Evolutionary conservation across 139 green algal genomes (phyloP).

Genomic region (Trebouxia sp.): DNA sequence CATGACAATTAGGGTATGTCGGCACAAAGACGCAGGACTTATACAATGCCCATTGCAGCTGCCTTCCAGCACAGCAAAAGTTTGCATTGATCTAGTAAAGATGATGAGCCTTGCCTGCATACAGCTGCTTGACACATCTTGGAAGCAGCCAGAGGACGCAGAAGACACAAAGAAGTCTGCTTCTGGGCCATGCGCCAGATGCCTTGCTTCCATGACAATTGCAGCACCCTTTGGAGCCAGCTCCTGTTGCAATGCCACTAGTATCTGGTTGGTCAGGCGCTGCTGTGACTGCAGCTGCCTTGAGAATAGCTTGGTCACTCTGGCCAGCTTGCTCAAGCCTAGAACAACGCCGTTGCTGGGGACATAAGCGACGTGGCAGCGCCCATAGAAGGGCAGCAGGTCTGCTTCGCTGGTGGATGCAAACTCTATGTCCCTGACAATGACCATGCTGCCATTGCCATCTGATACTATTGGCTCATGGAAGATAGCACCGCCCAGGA

Average conservation of each 20-base stretch:
- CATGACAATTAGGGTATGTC: too few species aligned
- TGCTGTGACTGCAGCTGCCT: slow-evolving; percentile 75
- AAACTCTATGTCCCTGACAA: slow-evolving; percentile 87
- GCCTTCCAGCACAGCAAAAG: too few species aligned
- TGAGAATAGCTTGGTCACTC: slow-evolving; percentile 76
- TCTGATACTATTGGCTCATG: slow-evolving; percentile 69
- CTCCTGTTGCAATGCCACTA: slow-evolving; percentile 50
- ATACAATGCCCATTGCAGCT: too few species aligned
- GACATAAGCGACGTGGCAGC: slow-evolving; percentile 90
- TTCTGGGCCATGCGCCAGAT: slow-evolving; percentile 47
- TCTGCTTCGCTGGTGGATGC: slow-evolving; percentile 69
- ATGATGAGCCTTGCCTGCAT: slow-evolving; percentile 10
- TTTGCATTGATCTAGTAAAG: too few species aligned
- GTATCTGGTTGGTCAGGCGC: slow-evolving; percentile 53
- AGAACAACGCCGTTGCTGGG: slow-evolving; percentile 76
- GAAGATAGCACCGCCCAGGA: slow-evolving; percentile 77
- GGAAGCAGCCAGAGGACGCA: slow-evolving; percentile 20
- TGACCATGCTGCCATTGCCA: slow-evolving; percentile 37
- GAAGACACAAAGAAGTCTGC: slow-evolving; percentile 24
- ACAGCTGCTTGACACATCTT: not conserved
- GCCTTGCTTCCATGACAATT: slow-evolving; percentile 68
- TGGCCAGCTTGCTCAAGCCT: slow-evolving; percentile 85
- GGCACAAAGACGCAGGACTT: too few species aligned
- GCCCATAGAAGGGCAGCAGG: slow-evolving; percentile 92
- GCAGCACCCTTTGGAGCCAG: slow-evolving; percentile 55